Base-by-base conservation (phyloP, 179 eudicot genomes). In the Spinacia oleracea region DNA sequence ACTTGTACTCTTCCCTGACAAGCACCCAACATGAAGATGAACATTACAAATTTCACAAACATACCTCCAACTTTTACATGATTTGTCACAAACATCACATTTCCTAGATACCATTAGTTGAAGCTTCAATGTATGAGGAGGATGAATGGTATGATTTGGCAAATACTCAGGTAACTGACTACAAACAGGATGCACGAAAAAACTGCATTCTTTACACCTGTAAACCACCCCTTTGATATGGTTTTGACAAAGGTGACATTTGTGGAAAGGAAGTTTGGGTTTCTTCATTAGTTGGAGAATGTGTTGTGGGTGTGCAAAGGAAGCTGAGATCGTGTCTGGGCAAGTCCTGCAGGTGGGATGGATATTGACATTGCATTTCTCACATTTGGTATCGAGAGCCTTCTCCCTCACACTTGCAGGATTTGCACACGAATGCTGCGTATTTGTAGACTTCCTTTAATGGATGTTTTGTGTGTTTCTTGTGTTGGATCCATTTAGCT, bases 21-120 rank as follows among this genome's bases (percentile, higher is more conserved):
- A 78, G 21, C 80, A 78, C 60, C 75, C 75, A 70, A 70, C 80
- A 78, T 78, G 80, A 55, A 78, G 43, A 59, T 78, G 80, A 70
- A 78, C 75, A 70, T 78, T 70, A 78, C 80, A 78, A 42, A 20
- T 60, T 16, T 4, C 75, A 42, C 80, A 78, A 55, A 2, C 9
- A 64, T 70, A 78, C 46, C 80, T 42, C 80, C 80, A 78, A 1
- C 50, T 42, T 51, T 59, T 78, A 7, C 80, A 78, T 15, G 67
- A 25, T 58, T 70, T 40, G 12, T 70, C 58, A 10, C 80, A 69
- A 38, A 69, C 80, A 78, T 78, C 80, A 35, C 75, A 70, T 7
- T 70, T 76, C 48, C 42, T 16, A 71, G 15, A 11, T 0, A 0
- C 68, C 74, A 69, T 77, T 2, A 25, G 15, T 55, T 53, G 68